These are phyloP conservation scores for Exidia glandulosa DNA, from an alignment of 768 basidiomycete genomes.

Conservation along the genomic window DNA sequence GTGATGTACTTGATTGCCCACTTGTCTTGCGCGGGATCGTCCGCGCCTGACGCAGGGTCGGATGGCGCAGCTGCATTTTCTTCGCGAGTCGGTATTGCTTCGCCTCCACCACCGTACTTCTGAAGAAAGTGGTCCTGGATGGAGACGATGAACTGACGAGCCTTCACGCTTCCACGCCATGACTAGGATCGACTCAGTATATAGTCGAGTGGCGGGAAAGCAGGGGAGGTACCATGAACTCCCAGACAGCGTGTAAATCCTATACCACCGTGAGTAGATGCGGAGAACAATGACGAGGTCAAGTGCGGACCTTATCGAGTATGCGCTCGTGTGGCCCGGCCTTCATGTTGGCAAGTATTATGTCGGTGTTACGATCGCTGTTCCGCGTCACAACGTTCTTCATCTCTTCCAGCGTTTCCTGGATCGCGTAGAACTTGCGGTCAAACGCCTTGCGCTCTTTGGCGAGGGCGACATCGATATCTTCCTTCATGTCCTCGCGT, in stretches of 20 bases:
- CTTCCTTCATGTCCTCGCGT: slow-evolving; percentile 16
- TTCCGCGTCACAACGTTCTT: slow-evolving; percentile 19
- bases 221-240: slow-evolving; percentile 34
- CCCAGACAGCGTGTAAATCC: slow-evolving; percentile 41
- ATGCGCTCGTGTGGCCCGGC: slow-evolving; percentile 37
- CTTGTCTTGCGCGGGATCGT: slow-evolving; percentile 10
- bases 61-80: background rate
- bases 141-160: slow-evolving; percentile 36
- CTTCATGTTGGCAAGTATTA: slow-evolving; percentile 29
- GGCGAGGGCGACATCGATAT: slow-evolving; percentile 18
- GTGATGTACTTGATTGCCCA: slow-evolving; percentile 28
- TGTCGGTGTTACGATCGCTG: slow-evolving; percentile 25
- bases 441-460: slow-evolving; percentile 34
- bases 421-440: slow-evolving; percentile 35
- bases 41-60: background rate
- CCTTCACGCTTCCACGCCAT: slow-evolving; percentile 44
- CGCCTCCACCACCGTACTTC: no score
- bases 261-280: slow-evolving; percentile 9
- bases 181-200: slow-evolving; percentile 17
- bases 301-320: slow-evolving; percentile 24
- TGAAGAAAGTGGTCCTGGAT: slow-evolving; percentile 26
- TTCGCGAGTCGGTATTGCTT: no score
- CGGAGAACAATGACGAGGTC: no score
- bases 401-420: slow-evolving; percentile 25
- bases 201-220: background rate